These are phyloP conservation scores for Phytomonas sp. DNA, from an alignment of 208 protist genomes.

Conservation along the genomic window DNA sequence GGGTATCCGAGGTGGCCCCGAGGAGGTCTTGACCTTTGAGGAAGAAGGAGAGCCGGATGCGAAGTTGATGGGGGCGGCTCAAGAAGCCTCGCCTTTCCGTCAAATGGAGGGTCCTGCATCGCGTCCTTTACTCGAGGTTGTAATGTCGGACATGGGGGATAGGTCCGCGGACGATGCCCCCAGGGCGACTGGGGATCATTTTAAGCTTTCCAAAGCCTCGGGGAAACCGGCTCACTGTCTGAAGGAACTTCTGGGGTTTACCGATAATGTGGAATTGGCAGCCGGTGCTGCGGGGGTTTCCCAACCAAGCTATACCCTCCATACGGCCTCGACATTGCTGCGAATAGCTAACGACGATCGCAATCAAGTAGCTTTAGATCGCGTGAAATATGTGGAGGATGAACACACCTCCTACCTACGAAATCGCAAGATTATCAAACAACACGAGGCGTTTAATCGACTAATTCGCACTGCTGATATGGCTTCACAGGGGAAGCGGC, in stretches of 20 bases:
- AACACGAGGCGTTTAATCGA: conserved; percentile 38
- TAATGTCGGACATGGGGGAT: neutral
- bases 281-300: conserved; percentile 18
- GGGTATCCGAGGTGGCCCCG: neutral
- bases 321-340: conserved; percentile 52
- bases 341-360: conserved; percentile 34
- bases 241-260: conserved; percentile 30
- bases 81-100: neutral
- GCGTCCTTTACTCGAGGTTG: neutral
- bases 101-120: neutral
- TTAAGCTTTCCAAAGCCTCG: neutral
- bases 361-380: conserved; percentile 24
- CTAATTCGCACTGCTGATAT: neutral
- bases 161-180: neutral
- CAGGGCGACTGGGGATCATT: neutral
- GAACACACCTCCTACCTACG: conserved; percentile 22
- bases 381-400: conserved; percentile 44
- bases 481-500: neutral
- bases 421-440: conserved; percentile 41
- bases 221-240: neutral
- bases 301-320: conserved; percentile 49
- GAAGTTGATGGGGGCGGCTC: neutral
- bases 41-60: neutral
- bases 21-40: neutral
- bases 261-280: conserved; percentile 54